Base-by-base conservation (phyloP, 2,329 filamentous ascomycete genomes). In the Alternaria arborescens region DNA sequence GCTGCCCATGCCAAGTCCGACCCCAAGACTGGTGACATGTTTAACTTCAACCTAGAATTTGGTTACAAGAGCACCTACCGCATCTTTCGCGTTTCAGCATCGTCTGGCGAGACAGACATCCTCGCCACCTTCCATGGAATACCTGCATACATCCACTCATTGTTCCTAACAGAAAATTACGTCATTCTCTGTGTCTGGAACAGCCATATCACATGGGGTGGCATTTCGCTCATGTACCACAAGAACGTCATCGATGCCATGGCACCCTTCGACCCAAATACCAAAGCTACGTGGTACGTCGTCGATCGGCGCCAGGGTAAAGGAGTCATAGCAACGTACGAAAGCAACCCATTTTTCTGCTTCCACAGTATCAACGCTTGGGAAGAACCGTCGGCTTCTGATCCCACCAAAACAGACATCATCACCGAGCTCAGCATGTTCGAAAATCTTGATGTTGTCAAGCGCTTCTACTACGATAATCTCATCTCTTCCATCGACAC, bases 361-460 rank as follows among this genome's bases (percentile, higher is more conserved):
- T 96, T 96, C 76, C 92, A 97, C 78, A 87, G 86, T 0, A 82
- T 92, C 72, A 96, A 96, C 67, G 86, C 91, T 0, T 95, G 89
- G 74, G 91, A 94, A 70, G 85, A 91, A 64, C 67, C 76, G 0
- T 80, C 77, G 0, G 54, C 74, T 3, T 66, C 55, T 20, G 67
- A 76, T 28, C 61, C 72, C 2, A 68, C 26, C 52, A 79, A 82
- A n/a, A 78, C 79, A 5, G 82, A 88, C 60, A 82, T 95, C 18
- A 81, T 88, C 30, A 87, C 89, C 55, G 92, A 96, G 62, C 74
- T 90, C 1, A 78, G 88, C 30, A 81, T 86, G 52, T 93, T 90
- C 70, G 82, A 86, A 0, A 89, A 86, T 52, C 78, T 86, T 0
- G 88, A 92, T 58, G 82, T 93, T 16, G 80, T 95, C 38, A 83